Evolutionary conservation across 1,139 yeast species (phyloP).

Genomic region (Hyphopichia fennica): DNA sequence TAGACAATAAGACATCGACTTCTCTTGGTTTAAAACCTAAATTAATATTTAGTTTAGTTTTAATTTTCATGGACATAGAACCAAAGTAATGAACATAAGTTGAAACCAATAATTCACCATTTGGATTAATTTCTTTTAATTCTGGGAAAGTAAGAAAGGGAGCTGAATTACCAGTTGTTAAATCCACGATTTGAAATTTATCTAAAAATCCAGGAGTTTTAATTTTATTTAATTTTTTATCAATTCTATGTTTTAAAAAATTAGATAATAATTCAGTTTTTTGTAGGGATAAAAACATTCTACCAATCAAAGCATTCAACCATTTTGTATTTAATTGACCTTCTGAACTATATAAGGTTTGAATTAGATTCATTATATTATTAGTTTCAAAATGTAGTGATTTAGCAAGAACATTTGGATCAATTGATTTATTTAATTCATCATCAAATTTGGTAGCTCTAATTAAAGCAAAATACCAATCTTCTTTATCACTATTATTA

Average conservation of each 20-base stretch:
- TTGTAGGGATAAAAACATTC: constrained; percentile 75
- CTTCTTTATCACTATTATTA: constrained; percentile 80
- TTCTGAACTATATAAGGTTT: constrained; percentile 75
- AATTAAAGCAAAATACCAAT: constrained; percentile 85
- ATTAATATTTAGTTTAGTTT: constrained; percentile 75
- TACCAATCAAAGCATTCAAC: constrained; percentile 84
- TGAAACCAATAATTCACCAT: constrained; percentile 70
- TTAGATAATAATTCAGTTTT: constrained; percentile 65
- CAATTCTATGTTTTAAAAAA: constrained; percentile 57
- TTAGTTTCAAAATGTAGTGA: constrained; percentile 71
- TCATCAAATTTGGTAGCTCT: constrained; percentile 56
- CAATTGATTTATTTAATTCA: constrained; percentile 4
- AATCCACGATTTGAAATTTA: constrained; percentile 69
- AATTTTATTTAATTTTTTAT: constrained; percentile 72
- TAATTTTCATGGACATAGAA: constrained; percentile 66
- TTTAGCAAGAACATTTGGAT: constrained; percentile 55
- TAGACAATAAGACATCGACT: constrained; percentile 72
- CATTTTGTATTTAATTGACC: constrained; percentile 84
- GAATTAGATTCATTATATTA: constrained; percentile 73
- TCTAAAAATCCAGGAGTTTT: constrained; percentile 87
- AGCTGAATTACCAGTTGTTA: constrained; percentile 77
- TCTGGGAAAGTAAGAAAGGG: constrained; percentile 79
- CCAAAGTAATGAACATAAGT: constrained; percentile 72
- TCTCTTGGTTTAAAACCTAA: constrained; percentile 80
- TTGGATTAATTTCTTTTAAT: constrained; percentile 70